phyloP scores from a whole-genome alignment of 1,139 yeast species.

The Geotrichum klebahnii region DNA sequence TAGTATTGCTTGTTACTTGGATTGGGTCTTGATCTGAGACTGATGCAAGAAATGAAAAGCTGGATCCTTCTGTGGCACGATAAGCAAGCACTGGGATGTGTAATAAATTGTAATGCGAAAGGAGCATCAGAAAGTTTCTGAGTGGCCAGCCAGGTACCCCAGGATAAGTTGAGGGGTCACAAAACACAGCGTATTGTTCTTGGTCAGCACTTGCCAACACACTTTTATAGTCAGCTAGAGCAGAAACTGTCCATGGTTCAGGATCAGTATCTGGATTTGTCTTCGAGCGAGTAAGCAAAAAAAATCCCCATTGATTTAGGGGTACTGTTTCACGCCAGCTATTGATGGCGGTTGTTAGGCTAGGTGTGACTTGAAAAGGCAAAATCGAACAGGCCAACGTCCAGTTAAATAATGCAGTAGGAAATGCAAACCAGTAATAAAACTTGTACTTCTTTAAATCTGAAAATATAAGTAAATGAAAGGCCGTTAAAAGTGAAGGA shows the following conservation, averaged over 20 bases:
- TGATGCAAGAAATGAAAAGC: neutral
- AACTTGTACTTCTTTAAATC: constrained; percentile 86
- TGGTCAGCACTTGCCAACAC: constrained; percentile 25
- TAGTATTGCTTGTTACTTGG: constrained; percentile 25
- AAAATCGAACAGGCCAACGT: constrained; percentile 15
- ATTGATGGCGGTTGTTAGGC: constrained; percentile 4
- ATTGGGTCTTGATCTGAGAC: neutral
- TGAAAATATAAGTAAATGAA: constrained; percentile 66
- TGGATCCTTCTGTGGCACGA: constrained; percentile 24
- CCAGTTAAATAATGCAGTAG: constrained; percentile 45
- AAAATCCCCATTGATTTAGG: constrained; percentile 33
- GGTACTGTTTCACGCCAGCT: constrained; percentile 25
- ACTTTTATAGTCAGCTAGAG: constrained; percentile 26
- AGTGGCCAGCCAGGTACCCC: constrained; percentile 57
- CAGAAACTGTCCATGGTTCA: constrained; percentile 34
- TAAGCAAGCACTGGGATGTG: constrained; percentile 30
- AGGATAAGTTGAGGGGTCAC: constrained; percentile 56
- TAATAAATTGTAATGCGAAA: constrained; percentile 12
- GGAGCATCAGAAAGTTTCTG: constrained; percentile 59
- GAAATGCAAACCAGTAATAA: constrained; percentile 86
- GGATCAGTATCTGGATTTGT: constrained; percentile 23
- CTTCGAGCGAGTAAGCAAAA: constrained; percentile 26
- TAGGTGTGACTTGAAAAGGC: neutral
- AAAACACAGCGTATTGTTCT: constrained; percentile 45
- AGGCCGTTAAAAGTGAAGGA: constrained; percentile 46